Evolutionary conservation across 441 rosid genomes (phyloP), one percentile per base, ranked within the genome.

Genomic region (Adansonia grandidieri): DNA sequence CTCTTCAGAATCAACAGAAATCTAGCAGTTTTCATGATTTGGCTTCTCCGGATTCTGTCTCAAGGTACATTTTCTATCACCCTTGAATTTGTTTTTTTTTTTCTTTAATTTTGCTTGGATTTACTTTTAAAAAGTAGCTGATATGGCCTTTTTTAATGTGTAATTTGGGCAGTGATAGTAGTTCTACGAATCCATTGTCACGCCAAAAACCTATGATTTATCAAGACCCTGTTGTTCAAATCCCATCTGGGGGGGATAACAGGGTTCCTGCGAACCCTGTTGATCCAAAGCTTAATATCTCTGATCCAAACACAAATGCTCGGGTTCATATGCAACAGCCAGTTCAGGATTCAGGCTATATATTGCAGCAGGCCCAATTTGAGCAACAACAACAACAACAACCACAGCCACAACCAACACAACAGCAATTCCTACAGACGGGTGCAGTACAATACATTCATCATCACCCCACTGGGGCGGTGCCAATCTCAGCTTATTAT

Each of bases 11-110:
- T 22, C 92, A 86, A 56, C 87, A 84, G 78, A 92, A 87, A 81
- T 81, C 91, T 4, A 78, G 85, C 54, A 87, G 91, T 61, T 92
- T 81, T 57, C 70, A 87, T 24, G 98, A 96, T 76, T 82, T 88
- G 74, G 84, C 96, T 44, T 96, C 99, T 44, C 98, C 99, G 70
- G 94, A 94, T 87, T 94, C 99, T 47, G 91, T 91, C 81, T 89
- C 97, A 11, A 94, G 99, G 99, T 94, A 84, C 71, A 14, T 62
- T 17, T 48, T 20, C 14, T 9, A 5, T 73, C 13, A 2, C 24
- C n/a, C 15, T 13, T 10, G 53, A 9, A 50, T 50, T 51, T 40
- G 47, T n/a, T 56, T 22, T 5, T n/a, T 2, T 57, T 11, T 24
- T 24, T 1, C 42, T 51, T 6, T 28, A 13, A 11, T 71, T 5